Evolutionary conservation across 805 yeast species (phyloP).

Genomic region (Tetrapisispora fleetii): DNA sequence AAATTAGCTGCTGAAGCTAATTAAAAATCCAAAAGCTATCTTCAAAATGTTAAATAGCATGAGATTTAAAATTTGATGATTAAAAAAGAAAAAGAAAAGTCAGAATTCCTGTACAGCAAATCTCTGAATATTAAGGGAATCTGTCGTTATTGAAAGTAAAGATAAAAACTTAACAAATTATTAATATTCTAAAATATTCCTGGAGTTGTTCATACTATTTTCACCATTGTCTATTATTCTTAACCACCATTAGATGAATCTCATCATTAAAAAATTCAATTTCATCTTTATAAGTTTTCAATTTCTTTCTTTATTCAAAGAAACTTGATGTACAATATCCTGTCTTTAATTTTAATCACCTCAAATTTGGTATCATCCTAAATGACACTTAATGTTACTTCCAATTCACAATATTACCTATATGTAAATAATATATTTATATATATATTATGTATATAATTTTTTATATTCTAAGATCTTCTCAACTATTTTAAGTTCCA

Average conservation of each 20-base stretch:
- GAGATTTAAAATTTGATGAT: neutral
- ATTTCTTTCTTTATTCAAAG: neutral
- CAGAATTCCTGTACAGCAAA: neutral
- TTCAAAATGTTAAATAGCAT: neutral
- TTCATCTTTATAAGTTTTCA: neutral
- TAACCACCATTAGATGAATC: neutral
- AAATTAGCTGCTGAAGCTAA: conserved; percentile 91
- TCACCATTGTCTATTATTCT: neutral
- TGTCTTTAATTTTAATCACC: neutral
- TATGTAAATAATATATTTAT: conserved; percentile 1
- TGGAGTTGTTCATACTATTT: neutral
- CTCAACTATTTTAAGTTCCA: neutral
- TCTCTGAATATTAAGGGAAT: neutral
- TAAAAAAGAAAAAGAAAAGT: neutral
- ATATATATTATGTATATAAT: conserved; percentile 2
- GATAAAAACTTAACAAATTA: neutral
- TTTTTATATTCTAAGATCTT: conserved; percentile 3
- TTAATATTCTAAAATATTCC: conserved; percentile 2
- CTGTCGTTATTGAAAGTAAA: neutral
- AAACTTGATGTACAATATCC: neutral
- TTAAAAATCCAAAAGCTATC: conserved; percentile 24
- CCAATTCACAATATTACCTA: neutral
- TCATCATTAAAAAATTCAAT: no score
- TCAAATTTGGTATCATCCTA: neutral
- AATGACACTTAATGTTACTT: neutral